These are phyloP conservation scores for Metschnikowia arizonensis DNA, from an alignment of 805 yeast genomes.

Conservation along the genomic window DNA sequence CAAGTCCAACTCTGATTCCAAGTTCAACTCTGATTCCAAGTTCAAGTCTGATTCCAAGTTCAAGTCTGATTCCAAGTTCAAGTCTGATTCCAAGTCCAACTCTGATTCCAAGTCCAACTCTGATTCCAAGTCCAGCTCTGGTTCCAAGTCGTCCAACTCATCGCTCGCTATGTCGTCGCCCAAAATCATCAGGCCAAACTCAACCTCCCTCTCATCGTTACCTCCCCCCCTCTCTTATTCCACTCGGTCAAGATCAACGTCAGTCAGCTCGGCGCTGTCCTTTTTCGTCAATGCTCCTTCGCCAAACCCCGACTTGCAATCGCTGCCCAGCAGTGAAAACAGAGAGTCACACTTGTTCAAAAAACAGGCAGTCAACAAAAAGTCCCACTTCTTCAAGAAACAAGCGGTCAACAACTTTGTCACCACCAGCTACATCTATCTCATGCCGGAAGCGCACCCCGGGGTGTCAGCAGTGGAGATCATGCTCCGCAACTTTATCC, in stretches of 20 bases:
- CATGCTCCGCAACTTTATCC: constrained; percentile 64
- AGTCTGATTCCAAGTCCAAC: no score
- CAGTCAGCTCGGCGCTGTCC: constrained; percentile 26
- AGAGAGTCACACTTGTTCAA: no score
- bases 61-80: no score
- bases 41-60: no score
- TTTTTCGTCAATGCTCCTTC: constrained; percentile 29
- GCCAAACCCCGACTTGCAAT: constrained; percentile 14
- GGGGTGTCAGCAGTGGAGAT: constrained; percentile 72
- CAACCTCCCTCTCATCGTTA: constrained; percentile 21
- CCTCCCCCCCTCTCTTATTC: constrained; percentile 9
- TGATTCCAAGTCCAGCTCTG: no score
- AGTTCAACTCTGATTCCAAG: no score
- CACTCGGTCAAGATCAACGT: constrained; percentile 21
- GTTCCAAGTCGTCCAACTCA: no score
- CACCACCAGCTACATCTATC: constrained; percentile 45
- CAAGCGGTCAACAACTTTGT: constrained; percentile 29
- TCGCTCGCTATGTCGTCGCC: constrained; percentile 9
- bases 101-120: no score
- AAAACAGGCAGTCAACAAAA: neutral
- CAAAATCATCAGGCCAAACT: constrained; percentile 16
- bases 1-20: no score
- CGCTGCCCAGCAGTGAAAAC: no score
- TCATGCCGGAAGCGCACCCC: constrained; percentile 70
- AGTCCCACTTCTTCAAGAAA: constrained; percentile 23